Conservation (phyloP, 441 rosid species). For the Euphorbia schlechtendalii region DNA sequence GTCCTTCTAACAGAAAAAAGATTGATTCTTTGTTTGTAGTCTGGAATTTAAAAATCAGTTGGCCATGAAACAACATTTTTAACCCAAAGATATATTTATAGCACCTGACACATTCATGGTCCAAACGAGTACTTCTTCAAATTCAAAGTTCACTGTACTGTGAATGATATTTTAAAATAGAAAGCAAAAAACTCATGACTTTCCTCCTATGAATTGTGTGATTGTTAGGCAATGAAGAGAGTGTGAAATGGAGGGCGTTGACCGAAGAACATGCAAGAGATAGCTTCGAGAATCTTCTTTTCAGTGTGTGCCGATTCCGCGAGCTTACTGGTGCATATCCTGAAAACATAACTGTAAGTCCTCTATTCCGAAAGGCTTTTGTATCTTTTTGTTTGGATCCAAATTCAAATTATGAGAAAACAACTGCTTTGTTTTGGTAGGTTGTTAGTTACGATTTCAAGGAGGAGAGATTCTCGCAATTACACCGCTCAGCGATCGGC, state of each 20-base stretch:
- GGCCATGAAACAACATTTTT: not conserved
- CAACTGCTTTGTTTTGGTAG: constrained; percentile 26
- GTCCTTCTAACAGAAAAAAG: not conserved
- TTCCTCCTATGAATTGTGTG: constrained; percentile 16
- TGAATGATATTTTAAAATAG: not conserved
- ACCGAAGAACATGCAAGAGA: constrained; percentile 98
- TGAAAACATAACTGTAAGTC: constrained; percentile 77
- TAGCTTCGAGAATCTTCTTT: constrained; percentile 96
- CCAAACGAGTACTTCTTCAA: not conserved
- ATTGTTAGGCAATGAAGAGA: constrained; percentile 58
- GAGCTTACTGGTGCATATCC: constrained; percentile 95
- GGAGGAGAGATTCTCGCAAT: constrained; percentile 66
- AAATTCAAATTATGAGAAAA: no score
- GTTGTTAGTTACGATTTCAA: constrained; percentile 94
- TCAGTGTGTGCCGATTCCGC: constrained; percentile 82
- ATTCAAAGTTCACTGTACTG: constrained; percentile 2
- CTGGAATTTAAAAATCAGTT: not conserved
- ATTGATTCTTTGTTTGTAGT: not conserved
- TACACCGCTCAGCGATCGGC: constrained; percentile 75
- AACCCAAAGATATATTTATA: not conserved
- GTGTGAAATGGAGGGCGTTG: constrained; percentile 69
- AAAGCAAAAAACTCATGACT: constrained; percentile 17
- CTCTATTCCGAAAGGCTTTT: not conserved
- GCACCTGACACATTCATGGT: not conserved
- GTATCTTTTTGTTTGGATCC: not conserved